Conservation (phyloP, 2,329 filamentous ascomycete genomes). For the Helminthosporium solani region DNA sequence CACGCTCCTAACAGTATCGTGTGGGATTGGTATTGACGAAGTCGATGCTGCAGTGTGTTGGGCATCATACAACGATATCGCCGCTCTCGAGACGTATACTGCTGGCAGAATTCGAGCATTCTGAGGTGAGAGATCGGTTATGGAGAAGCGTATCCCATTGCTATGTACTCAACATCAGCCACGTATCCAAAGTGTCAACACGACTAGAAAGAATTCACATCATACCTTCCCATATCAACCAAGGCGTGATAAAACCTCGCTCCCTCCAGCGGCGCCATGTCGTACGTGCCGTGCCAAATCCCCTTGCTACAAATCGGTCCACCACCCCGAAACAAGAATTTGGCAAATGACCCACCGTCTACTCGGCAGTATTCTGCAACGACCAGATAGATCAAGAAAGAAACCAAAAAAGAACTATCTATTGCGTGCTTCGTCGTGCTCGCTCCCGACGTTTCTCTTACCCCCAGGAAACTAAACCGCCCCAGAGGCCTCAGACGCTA, state of each 20-base stretch:
- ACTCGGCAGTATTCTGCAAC: not conserved
- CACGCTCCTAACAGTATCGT: conserved; percentile 64
- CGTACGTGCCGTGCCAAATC: not conserved
- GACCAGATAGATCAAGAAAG: too few relatives aligned
- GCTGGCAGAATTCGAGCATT: conserved; percentile 72
- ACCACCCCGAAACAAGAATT: not conserved
- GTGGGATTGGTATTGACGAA: conserved; percentile 54
- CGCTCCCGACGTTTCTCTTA: conserved; percentile 15
- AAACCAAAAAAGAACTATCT: not conserved
- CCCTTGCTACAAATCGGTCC: not conserved
- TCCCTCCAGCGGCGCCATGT: conserved; percentile 14
- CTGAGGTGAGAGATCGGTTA: conserved; percentile 74
- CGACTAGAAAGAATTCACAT: not conserved
- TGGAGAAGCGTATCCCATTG: conserved; percentile 92
- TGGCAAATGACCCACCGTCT: not conserved
- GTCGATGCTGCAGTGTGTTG: conserved; percentile 51
- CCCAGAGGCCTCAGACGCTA: conserved; percentile 7
- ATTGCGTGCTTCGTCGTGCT: conserved; percentile 16
- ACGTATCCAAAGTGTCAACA: too few relatives aligned
- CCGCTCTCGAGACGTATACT: conserved; percentile 73
- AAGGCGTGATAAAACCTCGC: conserved; percentile 32
- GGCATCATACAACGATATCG: conserved; percentile 86
- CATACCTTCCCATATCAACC: conserved; percentile 39
- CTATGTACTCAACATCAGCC: conserved; percentile 44
- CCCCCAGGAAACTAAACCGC: conserved; percentile 18